Base-by-base conservation (phyloP, 768 basidiomycete species). In the Boletellus ananiceps region DNA sequence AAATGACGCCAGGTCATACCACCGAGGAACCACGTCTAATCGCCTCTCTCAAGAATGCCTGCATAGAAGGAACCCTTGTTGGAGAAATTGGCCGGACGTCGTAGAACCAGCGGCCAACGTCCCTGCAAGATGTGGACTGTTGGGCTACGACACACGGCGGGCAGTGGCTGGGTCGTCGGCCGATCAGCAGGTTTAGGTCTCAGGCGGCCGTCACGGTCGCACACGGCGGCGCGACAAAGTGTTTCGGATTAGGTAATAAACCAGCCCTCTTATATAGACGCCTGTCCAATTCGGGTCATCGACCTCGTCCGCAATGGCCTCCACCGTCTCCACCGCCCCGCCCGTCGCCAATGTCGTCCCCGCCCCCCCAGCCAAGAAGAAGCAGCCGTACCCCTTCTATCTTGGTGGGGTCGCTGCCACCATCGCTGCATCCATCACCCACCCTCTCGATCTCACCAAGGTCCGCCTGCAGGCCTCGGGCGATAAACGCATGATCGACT, bases 401-500 rank as follows among this genome's bases (percentile, higher is more conserved):
- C 76, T 92, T 8, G 89, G 89, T 64, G 89, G 88, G 79, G 67
- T 91, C 31, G 89, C 89, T 37, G 88, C 89, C 9, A 89, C 87
- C 36, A 89, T 91, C 50, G 89, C 89, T 12, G 89, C 89, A n/a
- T 87, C 84, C 32, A 83, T 91, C 50, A 92, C 89, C 2, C 89
- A 92, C 65, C 89, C 90, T 25, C 72, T 93, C 42, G 89, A 93
- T 73, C 75, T 94, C 48, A 94, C 92, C 21, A 94, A 94, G 76
- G 89, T 93, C 64, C 80, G 92, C 47, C 72, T 95, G 51, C 92
- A 95, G 67, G 91, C 92, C 5, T 88, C 89, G 1, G 92, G 90
- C 36, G 92, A 94, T 72, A 93, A 91, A 69, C 79, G 86, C 47
- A 93, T 95, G 92, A 71, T 93, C 64, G 71, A 82, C 63, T 88